Base-by-base conservation (phyloP, 768 basidiomycete species). In the Rhodotorula graminis region DNA sequence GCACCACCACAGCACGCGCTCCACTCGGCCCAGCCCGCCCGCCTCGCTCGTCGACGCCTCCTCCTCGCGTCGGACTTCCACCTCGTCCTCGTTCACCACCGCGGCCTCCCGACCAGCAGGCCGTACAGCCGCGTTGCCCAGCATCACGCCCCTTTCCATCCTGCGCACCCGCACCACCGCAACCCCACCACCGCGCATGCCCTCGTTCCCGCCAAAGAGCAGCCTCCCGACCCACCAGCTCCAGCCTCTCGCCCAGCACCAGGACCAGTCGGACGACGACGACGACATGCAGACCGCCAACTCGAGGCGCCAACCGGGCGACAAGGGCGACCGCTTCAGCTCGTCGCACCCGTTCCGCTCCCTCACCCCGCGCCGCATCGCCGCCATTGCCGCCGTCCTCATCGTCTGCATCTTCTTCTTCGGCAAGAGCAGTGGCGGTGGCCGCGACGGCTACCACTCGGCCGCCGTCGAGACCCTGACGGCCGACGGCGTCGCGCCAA, bases 321-420 rank as follows among this genome's bases (percentile, higher is more conserved):
- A n/a, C 50, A 25, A 19, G 3, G 44, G 44, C 44, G 57, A 57
- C 69, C 65, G 70, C 40, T 46, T 47, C 15, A 19, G 57, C 23
- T 2, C 42, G 14, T 7, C 18, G 6, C 68, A 70, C 58, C 74
- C 74, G 3, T 64, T 76, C 47, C 49, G 62, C 12, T 66, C 67
- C 23, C 59, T 76, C 44, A 76, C 74, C 1, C 74, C 74, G 19
- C 67, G 66, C 23, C 64, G 74, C 27, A 70, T 76, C 65, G 71
- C 69, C 14, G 46, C 69, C 52, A 69, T 72, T 27, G 74, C 74
- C 19, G 74, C 68, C 21, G 62, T 16, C 7, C 23, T 76, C 50
- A 65, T 76, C 29, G 67, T 76, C 42, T 40, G 72, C 62, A 53
- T 76, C 65, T 76, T 76, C 65, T 76, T 61, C 64, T 70, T 76